Evolutionary conservation across 345 rosid species (phyloP).

Genomic region (Murraya paniculata): DNA sequence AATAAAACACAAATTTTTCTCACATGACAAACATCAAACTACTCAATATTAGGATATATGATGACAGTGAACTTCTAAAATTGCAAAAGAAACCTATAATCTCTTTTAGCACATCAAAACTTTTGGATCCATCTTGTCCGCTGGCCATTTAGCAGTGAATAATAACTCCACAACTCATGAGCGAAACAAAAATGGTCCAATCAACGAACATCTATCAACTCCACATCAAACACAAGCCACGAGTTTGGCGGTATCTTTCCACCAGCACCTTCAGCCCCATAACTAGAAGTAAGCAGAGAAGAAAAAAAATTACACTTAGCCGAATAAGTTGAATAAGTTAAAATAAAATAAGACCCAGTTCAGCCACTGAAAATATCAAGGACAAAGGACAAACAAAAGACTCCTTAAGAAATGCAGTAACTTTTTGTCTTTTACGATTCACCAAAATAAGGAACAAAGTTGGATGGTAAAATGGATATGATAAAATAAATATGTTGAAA

Average conservation of each 20-base stretch:
- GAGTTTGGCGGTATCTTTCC: conserved; percentile 50
- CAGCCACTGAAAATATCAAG: background rate
- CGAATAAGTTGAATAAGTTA: background rate
- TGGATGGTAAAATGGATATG: background rate
- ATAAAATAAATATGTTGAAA: background rate
- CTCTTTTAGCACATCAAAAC: background rate
- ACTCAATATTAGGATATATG: background rate
- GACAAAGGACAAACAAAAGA: background rate
- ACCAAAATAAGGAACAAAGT: background rate
- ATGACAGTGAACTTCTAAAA: background rate
- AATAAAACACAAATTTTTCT: background rate
- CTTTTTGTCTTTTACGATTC: background rate
- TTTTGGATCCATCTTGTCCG: background rate
- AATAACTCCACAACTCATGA: background rate
- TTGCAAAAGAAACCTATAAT: background rate
- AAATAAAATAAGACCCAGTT: background rate
- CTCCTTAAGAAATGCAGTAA: background rate
- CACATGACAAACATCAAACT: background rate
- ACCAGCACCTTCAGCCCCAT: conserved; percentile 47
- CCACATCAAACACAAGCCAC: conserved; percentile 66
- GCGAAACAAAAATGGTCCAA: background rate
- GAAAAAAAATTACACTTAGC: background rate
- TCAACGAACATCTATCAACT: conserved; percentile 48
- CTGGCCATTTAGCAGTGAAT: background rate
- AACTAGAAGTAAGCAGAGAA: conserved; percentile 30